Percentiles rank a stretch among this genome's conserved stretches.
phyloP scores from a whole-genome alignment of 1,284 basidiomycete genomes.

The Puccinia novopanici region DNA sequence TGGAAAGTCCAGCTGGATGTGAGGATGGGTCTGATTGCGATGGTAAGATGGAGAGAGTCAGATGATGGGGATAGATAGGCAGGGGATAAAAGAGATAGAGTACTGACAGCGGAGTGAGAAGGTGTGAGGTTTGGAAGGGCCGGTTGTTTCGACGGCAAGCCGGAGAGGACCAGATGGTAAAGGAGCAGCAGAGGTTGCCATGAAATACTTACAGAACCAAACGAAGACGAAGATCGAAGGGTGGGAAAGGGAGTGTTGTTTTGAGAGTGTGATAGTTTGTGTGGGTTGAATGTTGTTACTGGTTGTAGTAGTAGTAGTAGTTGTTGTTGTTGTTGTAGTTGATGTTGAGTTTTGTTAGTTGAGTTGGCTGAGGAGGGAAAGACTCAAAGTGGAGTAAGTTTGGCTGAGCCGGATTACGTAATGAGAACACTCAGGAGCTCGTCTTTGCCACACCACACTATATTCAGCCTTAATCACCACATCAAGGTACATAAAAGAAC shows the following conservation, averaged over 20 bases:
- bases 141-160: background rate
- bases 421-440: no score
- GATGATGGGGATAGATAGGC: background rate
- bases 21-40: slow-evolving; percentile 35
- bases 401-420: no score
- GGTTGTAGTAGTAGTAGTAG: no score
- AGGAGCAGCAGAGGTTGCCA: slow-evolving; percentile 24
- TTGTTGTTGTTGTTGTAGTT: no score
- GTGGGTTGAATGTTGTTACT: no score
- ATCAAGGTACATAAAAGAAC: no score
- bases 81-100: background rate
- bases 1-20: slow-evolving; percentile 39
- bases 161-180: slow-evolving; percentile 49
- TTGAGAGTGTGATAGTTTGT: no score
- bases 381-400: no score
- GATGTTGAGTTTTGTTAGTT: no score
- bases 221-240: background rate
- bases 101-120: slow-evolving; percentile 45
- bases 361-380: no score
- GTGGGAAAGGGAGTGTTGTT: background rate
- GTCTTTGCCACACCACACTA: no score
- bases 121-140: slow-evolving; percentile 26
- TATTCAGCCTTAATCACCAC: no score
- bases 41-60: background rate
- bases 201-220: slow-evolving; percentile 28